Evolutionary conservation across 352 stramenopile species (phyloP).

Genomic region (Globisporangium barbulae): DNA sequence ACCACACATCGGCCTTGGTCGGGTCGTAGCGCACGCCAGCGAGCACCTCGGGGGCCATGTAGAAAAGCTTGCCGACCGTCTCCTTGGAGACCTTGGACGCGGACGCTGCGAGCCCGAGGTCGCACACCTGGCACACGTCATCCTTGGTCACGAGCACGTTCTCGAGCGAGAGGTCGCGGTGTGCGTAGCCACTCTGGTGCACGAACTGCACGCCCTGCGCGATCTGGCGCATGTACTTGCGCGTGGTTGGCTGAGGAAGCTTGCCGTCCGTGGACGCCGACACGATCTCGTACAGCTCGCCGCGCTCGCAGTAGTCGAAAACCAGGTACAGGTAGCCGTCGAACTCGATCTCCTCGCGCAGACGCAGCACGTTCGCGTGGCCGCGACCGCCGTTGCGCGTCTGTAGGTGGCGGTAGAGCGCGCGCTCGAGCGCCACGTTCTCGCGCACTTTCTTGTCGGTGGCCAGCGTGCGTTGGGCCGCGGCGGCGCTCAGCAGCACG

Average conservation of each 20-base stretch:
- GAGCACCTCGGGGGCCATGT: slow-evolving; percentile 85
- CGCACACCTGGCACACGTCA: slow-evolving; percentile 74
- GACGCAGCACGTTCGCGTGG: slow-evolving; percentile 58
- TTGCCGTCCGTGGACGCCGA: slow-evolving; percentile 50
- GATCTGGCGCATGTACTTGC: slow-evolving; percentile 70
- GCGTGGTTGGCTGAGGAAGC: slow-evolving; percentile 31
- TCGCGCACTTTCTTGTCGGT: slow-evolving; percentile 76
- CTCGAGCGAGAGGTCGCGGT: slow-evolving; percentile 82
- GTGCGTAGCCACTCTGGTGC: slow-evolving; percentile 69
- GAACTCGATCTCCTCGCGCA: slow-evolving; percentile 77
- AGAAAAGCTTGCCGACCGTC: slow-evolving; percentile 83
- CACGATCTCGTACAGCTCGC: slow-evolving; percentile 81
- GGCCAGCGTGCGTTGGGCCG: slow-evolving; percentile 51
- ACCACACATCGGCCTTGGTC: slow-evolving; percentile 82
- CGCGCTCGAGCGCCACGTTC: slow-evolving; percentile 75
- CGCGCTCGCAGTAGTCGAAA: slow-evolving; percentile 64
- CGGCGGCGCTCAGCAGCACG: slow-evolving; percentile 62
- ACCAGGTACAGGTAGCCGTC: slow-evolving; percentile 81
- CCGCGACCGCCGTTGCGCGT: slow-evolving; percentile 55
- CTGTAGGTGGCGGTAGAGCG: slow-evolving; percentile 59
- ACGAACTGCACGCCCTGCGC: slow-evolving; percentile 68
- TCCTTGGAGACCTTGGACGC: slow-evolving; percentile 39
- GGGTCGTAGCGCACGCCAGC: slow-evolving; percentile 56
- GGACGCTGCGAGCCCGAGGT: slow-evolving; percentile 70
- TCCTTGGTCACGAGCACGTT: slow-evolving; percentile 77